Conservation (phyloP, 2,329 filamentous ascomycete species). For the Aspergillus ustus region DNA sequence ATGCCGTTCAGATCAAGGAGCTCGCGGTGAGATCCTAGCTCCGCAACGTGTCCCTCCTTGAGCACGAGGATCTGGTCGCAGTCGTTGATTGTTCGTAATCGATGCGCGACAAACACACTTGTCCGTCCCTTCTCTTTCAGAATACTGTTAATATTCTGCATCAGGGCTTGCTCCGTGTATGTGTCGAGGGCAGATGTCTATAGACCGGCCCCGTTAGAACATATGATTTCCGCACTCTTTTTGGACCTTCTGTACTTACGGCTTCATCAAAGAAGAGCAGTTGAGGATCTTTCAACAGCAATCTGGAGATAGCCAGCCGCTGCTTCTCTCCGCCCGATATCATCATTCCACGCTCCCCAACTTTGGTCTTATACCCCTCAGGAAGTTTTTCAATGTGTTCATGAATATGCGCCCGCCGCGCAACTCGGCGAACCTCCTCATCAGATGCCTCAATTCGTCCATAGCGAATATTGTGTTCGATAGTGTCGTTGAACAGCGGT, state of each 20-base stretch:
- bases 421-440: slow-evolving; percentile 76
- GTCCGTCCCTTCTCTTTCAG: slow-evolving; percentile 85
- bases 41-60: slow-evolving; percentile 80
- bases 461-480: slow-evolving; percentile 94
- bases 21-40: slow-evolving; percentile 84
- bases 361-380: slow-evolving; percentile 87
- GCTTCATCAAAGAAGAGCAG: slow-evolving; percentile 95
- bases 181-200: slow-evolving; percentile 86
- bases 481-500: slow-evolving; percentile 94
- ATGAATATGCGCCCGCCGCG: slow-evolving; percentile 81
- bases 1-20: slow-evolving; percentile 73
- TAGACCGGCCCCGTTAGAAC: slow-evolving; percentile 10
- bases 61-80: slow-evolving; percentile 92
- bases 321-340: slow-evolving; percentile 96
- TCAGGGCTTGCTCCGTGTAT: slow-evolving; percentile 86
- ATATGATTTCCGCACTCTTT: too few species aligned
- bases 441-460: slow-evolving; percentile 77
- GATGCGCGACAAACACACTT: slow-evolving; percentile 92
- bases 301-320: slow-evolving; percentile 78
- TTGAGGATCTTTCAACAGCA: slow-evolving; percentile 87
- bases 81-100: slow-evolving; percentile 90
- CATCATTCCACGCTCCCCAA: slow-evolving; percentile 95
- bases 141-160: slow-evolving; percentile 92
- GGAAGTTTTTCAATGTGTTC: slow-evolving; percentile 79
- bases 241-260: slow-evolving; percentile 45